phyloP scores from a whole-genome alignment of 805 yeast genomes.

The Lachancea fermentati region DNA sequence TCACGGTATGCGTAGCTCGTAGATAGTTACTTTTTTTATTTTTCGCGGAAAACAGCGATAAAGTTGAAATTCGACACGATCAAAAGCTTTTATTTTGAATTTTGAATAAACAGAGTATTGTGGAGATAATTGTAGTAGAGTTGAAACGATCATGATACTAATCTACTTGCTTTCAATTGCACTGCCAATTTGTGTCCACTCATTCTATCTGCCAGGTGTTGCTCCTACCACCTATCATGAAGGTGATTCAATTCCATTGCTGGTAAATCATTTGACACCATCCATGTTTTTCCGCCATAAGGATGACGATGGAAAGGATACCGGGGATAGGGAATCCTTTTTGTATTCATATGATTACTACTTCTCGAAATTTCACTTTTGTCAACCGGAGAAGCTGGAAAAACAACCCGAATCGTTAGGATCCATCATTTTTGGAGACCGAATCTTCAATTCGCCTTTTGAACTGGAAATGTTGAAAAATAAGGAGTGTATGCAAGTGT shows the following conservation, averaged over 20 bases:
- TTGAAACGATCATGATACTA: neutral
- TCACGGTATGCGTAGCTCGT: neutral
- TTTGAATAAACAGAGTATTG: no score
- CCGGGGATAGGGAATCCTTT: slow-evolving; percentile 42
- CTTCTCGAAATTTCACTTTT: slow-evolving; percentile 76
- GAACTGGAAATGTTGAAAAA: slow-evolving; percentile 72
- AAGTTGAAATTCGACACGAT: neutral
- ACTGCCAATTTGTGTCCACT: neutral
- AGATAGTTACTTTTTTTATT: neutral
- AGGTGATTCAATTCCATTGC: slow-evolving; percentile 67
- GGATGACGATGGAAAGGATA: slow-evolving; percentile 36
- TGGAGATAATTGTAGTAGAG: slow-evolving; percentile 1
- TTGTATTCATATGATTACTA: slow-evolving; percentile 80
- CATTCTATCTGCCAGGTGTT: slow-evolving; percentile 88
- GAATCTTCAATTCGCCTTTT: slow-evolving; percentile 91
- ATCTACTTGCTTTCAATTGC: slow-evolving; percentile 1
- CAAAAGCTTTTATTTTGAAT: neutral
- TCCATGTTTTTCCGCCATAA: slow-evolving; percentile 42
- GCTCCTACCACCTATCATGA: slow-evolving; percentile 85
- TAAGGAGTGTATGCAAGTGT: slow-evolving; percentile 60
- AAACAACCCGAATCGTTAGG: slow-evolving; percentile 89
- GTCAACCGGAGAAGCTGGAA: slow-evolving; percentile 50
- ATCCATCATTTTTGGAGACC: slow-evolving; percentile 88
- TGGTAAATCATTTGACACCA: slow-evolving; percentile 90
- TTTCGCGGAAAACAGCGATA: slow-evolving; percentile 1